Conservation (phyloP, 192 early-diverging fungal species). For the Backusella mclennaniae region DNA sequence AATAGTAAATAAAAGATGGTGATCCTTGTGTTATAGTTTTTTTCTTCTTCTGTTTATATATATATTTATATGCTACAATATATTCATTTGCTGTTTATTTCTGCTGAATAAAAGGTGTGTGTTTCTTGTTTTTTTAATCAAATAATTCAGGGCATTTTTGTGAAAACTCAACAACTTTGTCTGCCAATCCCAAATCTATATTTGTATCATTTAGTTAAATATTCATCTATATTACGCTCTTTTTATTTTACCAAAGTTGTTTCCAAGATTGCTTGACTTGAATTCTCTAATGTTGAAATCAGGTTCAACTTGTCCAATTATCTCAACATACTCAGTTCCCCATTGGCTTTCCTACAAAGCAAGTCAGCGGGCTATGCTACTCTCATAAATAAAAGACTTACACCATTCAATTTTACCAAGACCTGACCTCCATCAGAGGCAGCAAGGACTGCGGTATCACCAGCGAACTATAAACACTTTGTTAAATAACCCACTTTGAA, state of each 20-base stretch:
- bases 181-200: slow-evolving; percentile 32
- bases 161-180: slow-evolving; percentile 32
- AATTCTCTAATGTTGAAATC: slow-evolving; percentile 37
- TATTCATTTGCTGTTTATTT: not conserved
- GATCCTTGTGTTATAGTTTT: no score
- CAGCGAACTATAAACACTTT: slow-evolving; percentile 14
- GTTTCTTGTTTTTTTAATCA: not conserved
- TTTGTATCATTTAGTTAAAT: not conserved
- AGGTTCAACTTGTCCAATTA: slow-evolving; percentile 36
- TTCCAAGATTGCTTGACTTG: slow-evolving; percentile 30
- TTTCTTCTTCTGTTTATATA: not conserved
- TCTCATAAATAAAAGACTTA: not conserved
- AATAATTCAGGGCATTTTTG: slow-evolving; percentile 36
- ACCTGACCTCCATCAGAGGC: slow-evolving; percentile 39
- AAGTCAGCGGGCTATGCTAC: no score
- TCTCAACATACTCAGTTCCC: slow-evolving; percentile 31
- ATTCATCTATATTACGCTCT: not conserved
- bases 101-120: not conserved
- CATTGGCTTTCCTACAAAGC: slow-evolving; percentile 21
- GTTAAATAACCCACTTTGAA: not conserved
- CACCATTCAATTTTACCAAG: slow-evolving; percentile 24
- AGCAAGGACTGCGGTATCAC: slow-evolving; percentile 26
- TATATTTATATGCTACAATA: not conserved
- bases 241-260: slow-evolving; percentile 33
- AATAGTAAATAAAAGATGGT: no score